These are phyloP conservation scores for Coccomyxa sp. DNA, from an alignment of 139 green algal species.

Conservation along the genomic window DNA sequence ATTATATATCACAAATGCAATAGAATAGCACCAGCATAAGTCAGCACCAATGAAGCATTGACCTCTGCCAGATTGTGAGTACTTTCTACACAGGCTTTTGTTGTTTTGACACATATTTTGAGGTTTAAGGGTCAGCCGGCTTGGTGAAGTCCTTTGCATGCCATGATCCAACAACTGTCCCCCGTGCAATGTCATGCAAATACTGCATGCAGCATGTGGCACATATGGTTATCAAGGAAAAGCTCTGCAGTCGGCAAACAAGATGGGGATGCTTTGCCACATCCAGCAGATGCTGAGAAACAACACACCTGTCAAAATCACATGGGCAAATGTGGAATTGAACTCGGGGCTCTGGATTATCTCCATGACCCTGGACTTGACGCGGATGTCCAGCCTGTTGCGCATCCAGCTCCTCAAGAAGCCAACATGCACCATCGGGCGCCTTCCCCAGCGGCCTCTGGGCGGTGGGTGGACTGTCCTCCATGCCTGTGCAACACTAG, in stretches of 20 bases:
- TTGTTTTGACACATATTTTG: too few species aligned
- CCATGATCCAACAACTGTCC: too few species aligned
- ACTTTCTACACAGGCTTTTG: too few species aligned
- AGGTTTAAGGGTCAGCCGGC: too few species aligned
- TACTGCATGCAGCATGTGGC: too few species aligned
- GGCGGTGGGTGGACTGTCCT: slow-evolving; percentile 12
- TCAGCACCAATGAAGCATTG: background rate
- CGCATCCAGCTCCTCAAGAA: slow-evolving; percentile 13
- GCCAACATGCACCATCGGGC: slow-evolving; percentile 15
- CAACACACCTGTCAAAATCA: background rate
- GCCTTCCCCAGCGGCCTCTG: background rate
- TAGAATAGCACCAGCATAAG: background rate
- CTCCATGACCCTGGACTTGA: background rate
- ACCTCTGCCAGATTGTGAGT: background rate
- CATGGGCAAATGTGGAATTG: background rate
- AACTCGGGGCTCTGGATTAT: background rate
- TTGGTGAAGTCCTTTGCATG: too few species aligned
- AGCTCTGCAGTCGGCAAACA: too few species aligned
- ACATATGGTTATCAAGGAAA: too few species aligned
- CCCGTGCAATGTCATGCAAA: too few species aligned
- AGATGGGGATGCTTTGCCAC: background rate
- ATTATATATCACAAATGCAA: too few species aligned
- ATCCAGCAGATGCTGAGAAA: background rate
- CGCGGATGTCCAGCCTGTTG: background rate
- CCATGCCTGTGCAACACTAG: slow-evolving; percentile 16